Conservation (phyloP, 169 alveolate species). For the Eimeria sp. region DNA sequence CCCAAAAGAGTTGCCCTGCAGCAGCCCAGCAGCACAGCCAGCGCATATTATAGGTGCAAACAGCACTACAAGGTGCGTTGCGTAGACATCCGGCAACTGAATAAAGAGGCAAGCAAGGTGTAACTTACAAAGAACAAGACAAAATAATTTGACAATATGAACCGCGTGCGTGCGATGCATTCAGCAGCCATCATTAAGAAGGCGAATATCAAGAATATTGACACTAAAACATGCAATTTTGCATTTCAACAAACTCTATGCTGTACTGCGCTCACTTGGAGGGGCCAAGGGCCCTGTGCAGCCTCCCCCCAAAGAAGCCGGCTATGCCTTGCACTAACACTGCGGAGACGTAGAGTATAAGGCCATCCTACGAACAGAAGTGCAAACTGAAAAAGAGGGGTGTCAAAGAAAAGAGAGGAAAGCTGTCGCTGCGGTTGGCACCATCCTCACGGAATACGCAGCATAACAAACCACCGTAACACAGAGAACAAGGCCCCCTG, state of each 20-base stretch:
- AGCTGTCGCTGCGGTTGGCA: neutral
- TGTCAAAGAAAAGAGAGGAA: neutral
- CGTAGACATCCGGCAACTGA: neutral
- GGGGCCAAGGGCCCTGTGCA: constrained; percentile 51
- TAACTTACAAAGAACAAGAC: neutral
- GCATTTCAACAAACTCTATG: neutral
- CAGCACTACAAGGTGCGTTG: neutral
- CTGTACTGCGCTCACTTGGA: constrained; percentile 7
- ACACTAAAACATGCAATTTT: neutral
- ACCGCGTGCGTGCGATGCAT: neutral
- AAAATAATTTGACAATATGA: neutral
- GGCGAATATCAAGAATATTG: too few relatives aligned
- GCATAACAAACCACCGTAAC: neutral
- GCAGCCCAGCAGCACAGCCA: neutral
- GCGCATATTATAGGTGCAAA: neutral
- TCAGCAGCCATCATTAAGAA: neutral
- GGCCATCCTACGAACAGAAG: constrained; percentile 27
- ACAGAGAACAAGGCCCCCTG: neutral
- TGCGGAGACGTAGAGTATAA: constrained; percentile 36
- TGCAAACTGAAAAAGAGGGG: neutral
- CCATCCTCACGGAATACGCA: neutral
- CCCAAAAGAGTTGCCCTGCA: constrained; percentile 76
- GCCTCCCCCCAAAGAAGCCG: constrained; percentile 70
- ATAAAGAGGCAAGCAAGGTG: neutral
- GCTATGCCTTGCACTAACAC: constrained; percentile 61